A percentile compares a stretch with the other conserved stretches of the same genome.
Conservation (phyloP, 2,329 filamentous ascomycete genomes). For the Exophiala spinifera region DNA sequence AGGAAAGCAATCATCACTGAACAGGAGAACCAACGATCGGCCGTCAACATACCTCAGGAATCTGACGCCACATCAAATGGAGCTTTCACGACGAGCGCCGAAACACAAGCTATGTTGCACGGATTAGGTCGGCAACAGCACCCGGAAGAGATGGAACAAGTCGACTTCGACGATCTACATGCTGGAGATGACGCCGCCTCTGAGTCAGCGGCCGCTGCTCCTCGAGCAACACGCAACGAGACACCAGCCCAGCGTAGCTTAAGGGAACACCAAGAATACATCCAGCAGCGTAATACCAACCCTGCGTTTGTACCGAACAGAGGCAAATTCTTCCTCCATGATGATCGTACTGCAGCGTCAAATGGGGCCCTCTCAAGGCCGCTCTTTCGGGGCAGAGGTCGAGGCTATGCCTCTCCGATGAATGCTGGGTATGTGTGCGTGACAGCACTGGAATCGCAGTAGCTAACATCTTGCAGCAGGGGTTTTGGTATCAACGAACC, state of each 20-base stretch:
- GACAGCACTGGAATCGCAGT: neutral
- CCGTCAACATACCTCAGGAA: neutral
- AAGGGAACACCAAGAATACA: slow-evolving; percentile 87
- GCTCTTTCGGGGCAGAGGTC: slow-evolving; percentile 62
- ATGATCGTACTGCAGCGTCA: slow-evolving; percentile 62
- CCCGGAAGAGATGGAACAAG: slow-evolving; percentile 40
- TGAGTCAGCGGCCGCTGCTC: slow-evolving; percentile 22
- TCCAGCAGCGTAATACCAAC: slow-evolving; percentile 80
- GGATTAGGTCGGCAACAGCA: slow-evolving; percentile 51
- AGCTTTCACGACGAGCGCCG: slow-evolving; percentile 34
- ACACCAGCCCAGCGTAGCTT: slow-evolving; percentile 67
- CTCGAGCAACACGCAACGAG: slow-evolving; percentile 47
- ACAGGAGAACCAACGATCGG: neutral
- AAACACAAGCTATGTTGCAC: slow-evolving; percentile 62
- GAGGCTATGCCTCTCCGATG: slow-evolving; percentile 52
- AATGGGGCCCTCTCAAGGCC: slow-evolving; percentile 55
- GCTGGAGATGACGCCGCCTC: slow-evolving; percentile 1
- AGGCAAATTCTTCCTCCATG: slow-evolving; percentile 96
- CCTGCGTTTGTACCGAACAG: slow-evolving; percentile 92
- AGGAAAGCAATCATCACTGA: neutral
- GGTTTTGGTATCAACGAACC: slow-evolving; percentile 28
- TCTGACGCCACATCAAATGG: neutral
- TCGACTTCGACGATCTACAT: slow-evolving; percentile 51
- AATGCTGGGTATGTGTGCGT: slow-evolving; percentile 15
- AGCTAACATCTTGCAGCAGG: slow-evolving; percentile 11